Base-by-base conservation (phyloP, 2,329 filamentous ascomycete genomes). In the Fusarium sacchari region DNA sequence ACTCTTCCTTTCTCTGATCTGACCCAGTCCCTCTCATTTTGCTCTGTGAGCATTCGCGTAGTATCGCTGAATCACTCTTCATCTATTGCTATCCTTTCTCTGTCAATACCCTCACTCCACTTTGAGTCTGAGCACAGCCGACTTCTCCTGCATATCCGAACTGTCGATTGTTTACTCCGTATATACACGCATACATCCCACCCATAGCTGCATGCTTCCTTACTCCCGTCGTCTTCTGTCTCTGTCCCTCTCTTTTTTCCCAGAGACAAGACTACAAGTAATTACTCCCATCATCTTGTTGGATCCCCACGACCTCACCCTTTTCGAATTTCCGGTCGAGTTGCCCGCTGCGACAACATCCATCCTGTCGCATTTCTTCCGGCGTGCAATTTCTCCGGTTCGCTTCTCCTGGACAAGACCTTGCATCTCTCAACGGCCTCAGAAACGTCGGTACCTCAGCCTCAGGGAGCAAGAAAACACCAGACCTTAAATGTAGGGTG, bases 51-150 rank as follows among this genome's bases (percentile, higher is more conserved):
- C 49, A 40, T 50, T 50, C 40, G 20, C 22, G 24, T 28, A 60
- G 22, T 39, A 58, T 57, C 42, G 56, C 46, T 37, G 53, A 32
- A 43, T 37, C n/a, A 30, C 24, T 20, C 11, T 50, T 50, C 47
- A 24, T 34, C n/a, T 34, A 43, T 46, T 55, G n/a, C 26, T 58
- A 56, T 62, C 43, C 47, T 57, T 34, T 53, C 47, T 64, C 55
- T 67, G 39, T 64, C 58, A 69, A 64, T 60, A 58, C 30, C 62
- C 47, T 39, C 62, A 62, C 58, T 73, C 73, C 57, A 74, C 67
- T 63, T 60, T 50, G 58, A 60, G 42, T 60, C 62, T 55, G 53
- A 60, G 30, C 57, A 52, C 59, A 63, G 55, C 58, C 67, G 56
- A 44, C 49, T 39, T 60, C 37, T 67, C 53, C 47, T 69, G 64